These are phyloP conservation scores for Ilyonectria robusta DNA, from an alignment of 2,329 filamentous ascomycete species.

Conservation along the genomic window DNA sequence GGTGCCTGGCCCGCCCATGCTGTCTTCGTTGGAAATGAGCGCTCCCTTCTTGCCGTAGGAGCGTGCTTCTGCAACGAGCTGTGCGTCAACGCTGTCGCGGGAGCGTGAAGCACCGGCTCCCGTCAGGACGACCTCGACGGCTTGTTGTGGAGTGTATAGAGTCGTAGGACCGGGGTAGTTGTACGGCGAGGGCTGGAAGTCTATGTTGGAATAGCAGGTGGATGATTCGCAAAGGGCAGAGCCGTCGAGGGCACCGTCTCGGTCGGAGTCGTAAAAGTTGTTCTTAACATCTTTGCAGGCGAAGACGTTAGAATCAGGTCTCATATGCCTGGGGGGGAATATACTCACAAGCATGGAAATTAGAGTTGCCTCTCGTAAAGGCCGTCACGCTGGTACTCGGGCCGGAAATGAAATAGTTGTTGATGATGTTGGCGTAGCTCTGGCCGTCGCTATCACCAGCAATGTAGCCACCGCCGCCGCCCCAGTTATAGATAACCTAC, in stretches of 20 bases:
- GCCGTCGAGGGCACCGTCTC: conserved; percentile 65
- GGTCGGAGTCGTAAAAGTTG: conserved; percentile 67
- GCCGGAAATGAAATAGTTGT: conserved; percentile 71
- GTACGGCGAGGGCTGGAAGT: conserved; percentile 56
- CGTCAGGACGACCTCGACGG: conserved; percentile 57
- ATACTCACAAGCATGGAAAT: conserved; percentile 63
- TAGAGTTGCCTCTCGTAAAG: conserved; percentile 68
- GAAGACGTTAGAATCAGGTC: neutral
- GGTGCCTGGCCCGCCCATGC: conserved; percentile 57
- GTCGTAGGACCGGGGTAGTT: conserved; percentile 60
- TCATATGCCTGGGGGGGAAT: fast-evolving
- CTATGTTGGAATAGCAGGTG: conserved; percentile 63
- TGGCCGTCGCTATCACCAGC: conserved; percentile 63
- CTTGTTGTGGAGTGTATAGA: conserved; percentile 56
- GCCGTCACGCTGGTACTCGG: conserved; percentile 64
- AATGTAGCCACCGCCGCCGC: conserved; percentile 67
- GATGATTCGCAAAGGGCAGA: conserved; percentile 57
- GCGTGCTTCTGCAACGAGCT: conserved; percentile 59
- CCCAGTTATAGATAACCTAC: conserved; percentile 69
- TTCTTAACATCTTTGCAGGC: conserved; percentile 57
- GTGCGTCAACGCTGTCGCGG: conserved; percentile 60
- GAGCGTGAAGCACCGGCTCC: conserved; percentile 59
- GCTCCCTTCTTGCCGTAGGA: conserved; percentile 61
- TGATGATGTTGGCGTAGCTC: conserved; percentile 66
- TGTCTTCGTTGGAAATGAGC: conserved; percentile 62